phyloP scores from a whole-genome alignment of 345 rosid genomes.

The Syzygium aromaticum region DNA sequence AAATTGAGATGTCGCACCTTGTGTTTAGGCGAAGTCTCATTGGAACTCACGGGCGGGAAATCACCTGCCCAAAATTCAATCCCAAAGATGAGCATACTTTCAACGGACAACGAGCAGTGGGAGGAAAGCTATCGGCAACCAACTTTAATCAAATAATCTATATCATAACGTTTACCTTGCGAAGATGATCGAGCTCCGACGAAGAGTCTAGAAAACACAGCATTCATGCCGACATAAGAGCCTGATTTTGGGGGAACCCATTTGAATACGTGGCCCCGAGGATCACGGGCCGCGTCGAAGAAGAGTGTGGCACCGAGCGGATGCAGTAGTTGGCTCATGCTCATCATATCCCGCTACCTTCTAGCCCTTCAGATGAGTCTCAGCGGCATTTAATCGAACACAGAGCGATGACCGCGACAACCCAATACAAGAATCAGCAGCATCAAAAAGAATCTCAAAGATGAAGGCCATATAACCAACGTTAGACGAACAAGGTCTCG shows the following conservation, averaged over 20 bases:
- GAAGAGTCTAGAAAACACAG: neutral
- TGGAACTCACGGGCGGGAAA: neutral
- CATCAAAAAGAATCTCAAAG: neutral
- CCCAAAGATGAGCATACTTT: neutral
- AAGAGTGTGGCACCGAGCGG: conserved; percentile 2
- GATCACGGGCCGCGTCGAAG: conserved; percentile 2
- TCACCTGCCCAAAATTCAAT: conserved; percentile 23
- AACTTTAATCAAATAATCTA: neutral
- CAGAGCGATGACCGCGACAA: neutral
- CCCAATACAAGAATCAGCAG: neutral
- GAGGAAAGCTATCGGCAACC: neutral
- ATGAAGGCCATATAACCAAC: neutral
- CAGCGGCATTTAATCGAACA: neutral
- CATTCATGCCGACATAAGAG: neutral
- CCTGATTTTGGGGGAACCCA: conserved; percentile 8
- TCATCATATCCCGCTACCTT: neutral
- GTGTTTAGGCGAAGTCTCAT: neutral
- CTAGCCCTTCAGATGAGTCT: neutral
- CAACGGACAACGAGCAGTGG: neutral
- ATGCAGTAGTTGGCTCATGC: conserved; percentile 24
- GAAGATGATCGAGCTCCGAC: conserved; percentile 9
- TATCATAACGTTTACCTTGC: conserved; percentile 15
- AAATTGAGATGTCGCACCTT: neutral
- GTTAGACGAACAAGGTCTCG: neutral
- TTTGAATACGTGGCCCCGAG: neutral